These are phyloP conservation scores for Microglena sp. DNA, from an alignment of 139 green algal genomes.

Conservation along the genomic window DNA sequence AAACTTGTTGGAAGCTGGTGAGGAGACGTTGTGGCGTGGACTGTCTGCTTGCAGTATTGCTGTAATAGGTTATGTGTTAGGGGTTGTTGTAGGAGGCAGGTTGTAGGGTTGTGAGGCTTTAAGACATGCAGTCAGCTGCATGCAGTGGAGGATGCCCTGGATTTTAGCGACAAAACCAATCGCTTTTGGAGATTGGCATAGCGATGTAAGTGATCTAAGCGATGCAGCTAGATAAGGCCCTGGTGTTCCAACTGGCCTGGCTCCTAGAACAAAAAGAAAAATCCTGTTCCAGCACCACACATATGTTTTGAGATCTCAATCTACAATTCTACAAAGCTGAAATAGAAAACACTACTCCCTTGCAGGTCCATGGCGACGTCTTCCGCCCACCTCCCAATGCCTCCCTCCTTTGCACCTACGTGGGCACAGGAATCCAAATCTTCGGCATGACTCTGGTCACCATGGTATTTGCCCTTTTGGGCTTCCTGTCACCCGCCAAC, in stretches of 20 bases:
- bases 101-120: background rate
- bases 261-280: background rate
- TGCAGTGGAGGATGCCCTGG: constrained; percentile 76
- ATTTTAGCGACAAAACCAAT: too few relatives aligned
- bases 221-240: too few relatives aligned
- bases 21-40: background rate
- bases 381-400: constrained; percentile 72
- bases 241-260: background rate
- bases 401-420: constrained; percentile 72
- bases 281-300: background rate
- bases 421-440: constrained; percentile 90
- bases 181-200: too few relatives aligned
- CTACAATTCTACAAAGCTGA: background rate
- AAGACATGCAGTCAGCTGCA: background rate
- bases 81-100: background rate
- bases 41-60: background rate
- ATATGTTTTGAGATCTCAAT: background rate
- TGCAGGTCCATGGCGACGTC: constrained; percentile 90
- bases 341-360: background rate
- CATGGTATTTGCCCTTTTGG: constrained; percentile 90
- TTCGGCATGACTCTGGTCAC: constrained; percentile 86
- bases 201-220: too few relatives aligned
- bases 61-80: background rate
- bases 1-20: background rate
- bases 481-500: constrained; percentile 96